Conservation (phyloP, 2,329 filamentous ascomycete species). For the Talaromyces islandicus region DNA sequence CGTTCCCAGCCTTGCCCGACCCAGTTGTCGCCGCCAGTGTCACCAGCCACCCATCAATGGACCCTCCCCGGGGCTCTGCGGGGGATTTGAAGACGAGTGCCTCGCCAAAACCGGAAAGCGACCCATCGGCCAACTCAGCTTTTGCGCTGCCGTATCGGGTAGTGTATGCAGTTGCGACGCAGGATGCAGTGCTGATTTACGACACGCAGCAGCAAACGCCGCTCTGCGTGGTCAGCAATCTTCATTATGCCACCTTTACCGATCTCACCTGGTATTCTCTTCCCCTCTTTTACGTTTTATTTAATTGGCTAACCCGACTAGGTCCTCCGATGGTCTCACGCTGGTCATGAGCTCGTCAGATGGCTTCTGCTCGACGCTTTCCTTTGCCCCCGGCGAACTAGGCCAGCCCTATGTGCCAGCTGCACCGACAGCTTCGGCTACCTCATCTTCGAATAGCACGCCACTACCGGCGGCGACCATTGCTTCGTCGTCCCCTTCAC, state of each 20-base stretch:
- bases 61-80: slow-evolving; percentile 56
- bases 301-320: slow-evolving; percentile 31
- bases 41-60: slow-evolving; percentile 56
- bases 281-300: slow-evolving; percentile 1
- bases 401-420: slow-evolving; percentile 67
- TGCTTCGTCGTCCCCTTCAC: slow-evolving; percentile 55
- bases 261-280: slow-evolving; percentile 83
- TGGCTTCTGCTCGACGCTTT: slow-evolving; percentile 89
- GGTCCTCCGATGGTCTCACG: slow-evolving; percentile 70
- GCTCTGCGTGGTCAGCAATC: slow-evolving; percentile 88
- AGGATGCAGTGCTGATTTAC: slow-evolving; percentile 90
- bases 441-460: slow-evolving; percentile 57
- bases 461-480: slow-evolving; percentile 66
- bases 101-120: slow-evolving; percentile 43
- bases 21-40: slow-evolving; percentile 55
- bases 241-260: slow-evolving; percentile 96
- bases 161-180: slow-evolving; percentile 93
- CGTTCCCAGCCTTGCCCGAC: slow-evolving; percentile 77
- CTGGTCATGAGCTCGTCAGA: slow-evolving; percentile 96
- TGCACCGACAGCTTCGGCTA: slow-evolving; percentile 21
- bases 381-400: slow-evolving; percentile 77
- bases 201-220: slow-evolving; percentile 96
- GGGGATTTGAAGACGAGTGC: slow-evolving; percentile 51
- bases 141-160: slow-evolving; percentile 89
- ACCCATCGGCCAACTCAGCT: slow-evolving; percentile 45